Evolutionary conservation across 805 yeast genomes (phyloP).

Genomic region (Ogataea salicorniae): DNA sequence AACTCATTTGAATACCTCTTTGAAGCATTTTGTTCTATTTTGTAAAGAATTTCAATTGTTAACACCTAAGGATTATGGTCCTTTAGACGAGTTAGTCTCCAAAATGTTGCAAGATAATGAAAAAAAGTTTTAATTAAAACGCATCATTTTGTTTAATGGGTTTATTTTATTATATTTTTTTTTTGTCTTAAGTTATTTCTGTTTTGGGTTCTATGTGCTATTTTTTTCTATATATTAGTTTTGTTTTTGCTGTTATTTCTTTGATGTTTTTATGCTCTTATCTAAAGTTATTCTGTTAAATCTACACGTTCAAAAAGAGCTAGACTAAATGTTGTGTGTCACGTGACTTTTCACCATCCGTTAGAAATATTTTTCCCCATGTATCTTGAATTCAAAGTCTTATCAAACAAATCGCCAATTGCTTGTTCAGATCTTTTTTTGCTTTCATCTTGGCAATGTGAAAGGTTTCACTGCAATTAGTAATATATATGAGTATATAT

Average conservation of each 20-base stretch:
- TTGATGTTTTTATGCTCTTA: neutral
- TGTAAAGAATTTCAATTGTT: constrained; percentile 78
- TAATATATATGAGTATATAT: no score
- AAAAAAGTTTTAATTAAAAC: neutral
- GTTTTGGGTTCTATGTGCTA: neutral
- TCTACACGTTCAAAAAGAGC: no score
- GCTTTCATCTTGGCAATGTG: no score
- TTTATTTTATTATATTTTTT: neutral
- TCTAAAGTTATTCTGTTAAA: no score
- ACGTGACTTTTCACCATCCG: constrained; percentile 21
- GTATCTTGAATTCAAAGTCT: neutral
- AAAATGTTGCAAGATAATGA: constrained; percentile 47
- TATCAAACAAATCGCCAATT: neutral
- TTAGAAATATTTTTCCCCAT: neutral
- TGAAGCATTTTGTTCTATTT: constrained; percentile 89
- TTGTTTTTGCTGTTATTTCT: neutral
- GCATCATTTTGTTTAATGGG: neutral
- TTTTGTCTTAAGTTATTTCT: neutral
- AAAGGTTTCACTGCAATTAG: no score
- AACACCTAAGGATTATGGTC: constrained; percentile 82
- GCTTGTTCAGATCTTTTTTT: no score
- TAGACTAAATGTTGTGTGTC: constrained; percentile 1
- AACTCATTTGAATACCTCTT: constrained; percentile 86
- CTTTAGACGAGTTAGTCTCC: constrained; percentile 76
- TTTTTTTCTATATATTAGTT: neutral